Evolutionary conservation across 192 early-diverging fungal genomes (phyloP).

Genomic region (Chytriomyces confervae): DNA sequence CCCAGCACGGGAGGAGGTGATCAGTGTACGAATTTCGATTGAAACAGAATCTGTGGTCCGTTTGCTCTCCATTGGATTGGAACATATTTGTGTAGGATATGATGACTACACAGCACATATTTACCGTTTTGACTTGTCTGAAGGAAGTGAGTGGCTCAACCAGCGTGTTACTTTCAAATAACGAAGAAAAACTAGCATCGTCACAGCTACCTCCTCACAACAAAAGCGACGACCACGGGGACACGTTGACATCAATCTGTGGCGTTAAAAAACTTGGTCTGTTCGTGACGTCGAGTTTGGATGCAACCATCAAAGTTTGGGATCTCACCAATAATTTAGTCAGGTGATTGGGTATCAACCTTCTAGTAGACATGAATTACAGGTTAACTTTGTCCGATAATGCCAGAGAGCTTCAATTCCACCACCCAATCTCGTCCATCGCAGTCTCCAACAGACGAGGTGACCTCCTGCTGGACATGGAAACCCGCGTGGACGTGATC

Average conservation of each 20-base stretch:
- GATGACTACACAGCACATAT: constrained; percentile 17
- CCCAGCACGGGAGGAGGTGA: background rate
- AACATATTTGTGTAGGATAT: constrained; percentile 11
- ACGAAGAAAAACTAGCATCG: constrained; percentile 36
- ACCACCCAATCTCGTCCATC: constrained; percentile 47
- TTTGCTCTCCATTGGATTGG: background rate
- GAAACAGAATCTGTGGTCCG: constrained; percentile 3
- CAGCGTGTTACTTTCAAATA: constrained; percentile 6
- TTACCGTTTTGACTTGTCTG: constrained; percentile 1
- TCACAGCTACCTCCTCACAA: constrained; percentile 40
- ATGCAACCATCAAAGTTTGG: constrained; percentile 56
- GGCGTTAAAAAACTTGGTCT: constrained; percentile 39
- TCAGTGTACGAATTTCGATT: background rate
- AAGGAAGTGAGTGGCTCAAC: too few species aligned
- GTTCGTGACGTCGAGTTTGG: constrained; percentile 47
- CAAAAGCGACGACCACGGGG: constrained; percentile 57
- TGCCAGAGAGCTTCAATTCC: constrained; percentile 58
- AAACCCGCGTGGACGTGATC: constrained; percentile 56
- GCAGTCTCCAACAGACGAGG: constrained; percentile 43
- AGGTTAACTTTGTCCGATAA: background rate
- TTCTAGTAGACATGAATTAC: background rate
- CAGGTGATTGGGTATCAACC: constrained; percentile 30
- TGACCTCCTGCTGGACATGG: constrained; percentile 52
- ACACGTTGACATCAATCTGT: constrained; percentile 48
- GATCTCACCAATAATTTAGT: constrained; percentile 50